Percentiles rank a stretch among this genome's conserved stretches.
Conservation (phyloP, 345 rosid genomes). For the Bretschneidera sinensis region DNA sequence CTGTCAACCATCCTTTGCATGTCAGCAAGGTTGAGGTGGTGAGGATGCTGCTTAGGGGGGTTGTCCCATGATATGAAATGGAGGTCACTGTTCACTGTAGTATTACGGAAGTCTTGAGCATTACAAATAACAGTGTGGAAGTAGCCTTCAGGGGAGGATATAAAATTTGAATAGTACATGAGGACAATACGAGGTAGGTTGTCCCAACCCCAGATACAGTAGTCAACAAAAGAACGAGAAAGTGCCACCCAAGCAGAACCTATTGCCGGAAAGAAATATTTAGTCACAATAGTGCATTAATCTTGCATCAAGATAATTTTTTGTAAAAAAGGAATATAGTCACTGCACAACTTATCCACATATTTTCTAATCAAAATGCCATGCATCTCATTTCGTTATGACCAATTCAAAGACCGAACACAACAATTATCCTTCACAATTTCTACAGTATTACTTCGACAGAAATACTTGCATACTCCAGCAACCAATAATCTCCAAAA, state of each 20-base stretch:
- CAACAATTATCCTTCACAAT: neutral
- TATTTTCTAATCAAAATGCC: neutral
- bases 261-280: constrained; percentile 19
- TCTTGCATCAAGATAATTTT: constrained; percentile 1
- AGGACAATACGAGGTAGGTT: constrained; percentile 79
- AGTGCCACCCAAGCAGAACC: constrained; percentile 99
- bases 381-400: neutral
- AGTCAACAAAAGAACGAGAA: constrained; percentile 87
- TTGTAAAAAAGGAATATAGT: neutral
- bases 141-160: constrained; percentile 98
- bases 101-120: constrained; percentile 70
- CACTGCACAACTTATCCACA: neutral
- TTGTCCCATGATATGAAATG: constrained; percentile 98
- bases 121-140: constrained; percentile 93
- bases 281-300: neutral
- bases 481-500: neutral
- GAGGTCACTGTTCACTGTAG: constrained; percentile 91
- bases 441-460: neutral
- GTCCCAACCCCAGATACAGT: constrained; percentile 99
- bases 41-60: constrained; percentile 96
- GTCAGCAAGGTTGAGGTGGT: constrained; percentile 56
- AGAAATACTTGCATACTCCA: neutral
- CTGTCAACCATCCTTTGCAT: constrained; percentile 67
- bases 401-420: neutral
- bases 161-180: constrained; percentile 90